Percentiles rank a stretch among this genome's conserved stretches.
Conservation (phyloP, 352 stramenopile genomes). For the Pythium oligandrum region DNA sequence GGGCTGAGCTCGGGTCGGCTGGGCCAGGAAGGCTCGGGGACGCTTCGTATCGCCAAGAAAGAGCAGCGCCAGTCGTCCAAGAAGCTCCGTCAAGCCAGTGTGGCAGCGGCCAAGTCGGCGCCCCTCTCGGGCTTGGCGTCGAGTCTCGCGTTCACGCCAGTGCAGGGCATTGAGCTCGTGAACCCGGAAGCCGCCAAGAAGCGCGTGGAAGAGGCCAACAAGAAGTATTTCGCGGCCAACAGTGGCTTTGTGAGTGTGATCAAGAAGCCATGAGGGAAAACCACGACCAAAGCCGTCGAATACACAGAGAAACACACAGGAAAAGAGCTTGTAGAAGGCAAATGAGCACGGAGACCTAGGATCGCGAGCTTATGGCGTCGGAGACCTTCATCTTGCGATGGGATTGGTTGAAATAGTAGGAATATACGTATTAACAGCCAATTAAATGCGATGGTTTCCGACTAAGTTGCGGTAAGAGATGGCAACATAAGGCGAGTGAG, state of each 20-base stretch:
- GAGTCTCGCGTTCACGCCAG: slow-evolving; percentile 96
- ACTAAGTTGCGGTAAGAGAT: too few species aligned
- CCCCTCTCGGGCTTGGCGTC: slow-evolving; percentile 90
- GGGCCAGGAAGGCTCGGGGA: slow-evolving; percentile 84
- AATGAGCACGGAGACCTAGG: not conserved
- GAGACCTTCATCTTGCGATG: too few species aligned
- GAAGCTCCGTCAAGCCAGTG: slow-evolving; percentile 92
- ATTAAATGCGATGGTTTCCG: too few species aligned
- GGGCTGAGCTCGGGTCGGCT: slow-evolving; percentile 93
- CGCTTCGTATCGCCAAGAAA: slow-evolving; percentile 85
- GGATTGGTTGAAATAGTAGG: too few species aligned
- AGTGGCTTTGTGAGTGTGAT: slow-evolving; percentile 95
- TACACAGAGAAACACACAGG: not conserved
- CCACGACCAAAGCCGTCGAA: not conserved
- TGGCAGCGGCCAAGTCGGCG: slow-evolving; percentile 36
- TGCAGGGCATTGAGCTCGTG: slow-evolving; percentile 96
- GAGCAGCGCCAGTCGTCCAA: slow-evolving; percentile 90
- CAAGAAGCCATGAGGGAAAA: slow-evolving; percentile 41
- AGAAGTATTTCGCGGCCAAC: slow-evolving; percentile 96
- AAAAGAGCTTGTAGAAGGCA: not conserved
- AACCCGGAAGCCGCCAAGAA: slow-evolving; percentile 95
- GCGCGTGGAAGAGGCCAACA: slow-evolving; percentile 92
- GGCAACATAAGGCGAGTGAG: too few species aligned
- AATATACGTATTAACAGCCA: too few species aligned
- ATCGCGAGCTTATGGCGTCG: too few species aligned